Base-by-base conservation (phyloP, 2,329 filamentous ascomycete genomes). In the Alternaria angustiovoidea region DNA sequence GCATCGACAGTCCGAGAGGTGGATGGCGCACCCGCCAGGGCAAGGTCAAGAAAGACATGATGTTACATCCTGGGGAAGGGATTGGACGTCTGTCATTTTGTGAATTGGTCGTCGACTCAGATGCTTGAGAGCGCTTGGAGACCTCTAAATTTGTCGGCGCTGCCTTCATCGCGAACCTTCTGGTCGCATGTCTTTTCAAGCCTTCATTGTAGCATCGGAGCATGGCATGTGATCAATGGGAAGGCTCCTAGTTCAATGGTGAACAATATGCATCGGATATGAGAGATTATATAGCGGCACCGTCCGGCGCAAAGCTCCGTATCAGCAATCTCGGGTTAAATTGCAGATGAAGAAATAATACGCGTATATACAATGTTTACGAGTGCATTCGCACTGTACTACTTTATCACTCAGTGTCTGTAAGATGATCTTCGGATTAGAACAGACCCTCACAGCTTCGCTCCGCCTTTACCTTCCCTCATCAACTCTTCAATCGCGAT, bases 401-500 rank as follows among this genome's bases (percentile, higher is more conserved):
- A 36, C 32, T 14, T 2, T 14, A 14, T 36, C 34, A 7, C 28
- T 12, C 28, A 9, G 28, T 30, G 28, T 30, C 28, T 30, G 28
- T 30, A 26, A 26, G 24, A 26, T 26, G 24, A 26, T 26, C 24
- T 26, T 0, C 24, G 24, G 24, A 26, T 0, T 0, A 26, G 24
- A 26, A 26, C 7, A 11, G 4, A 18, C 7, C 14, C 44, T 42
- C 47, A 51, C 46, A 70, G 36, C 52, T 53, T 69, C 44, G 65
- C 57, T 16, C 43, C 56, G 7, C 59, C 53, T 20, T 49, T 46
- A n/a, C 56, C 56, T 41, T 42, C 51, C 2, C n/a, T 42, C 16
- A 59, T 1, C 48, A 66, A 2, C 61, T 67, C 68, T 51, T 67
- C 65, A 20, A 77, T 24, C 16, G 77, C 81, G 60, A 85, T 70